Conservation (phyloP, 1,139 yeast species). For the Zygoascus hellenicus region DNA sequence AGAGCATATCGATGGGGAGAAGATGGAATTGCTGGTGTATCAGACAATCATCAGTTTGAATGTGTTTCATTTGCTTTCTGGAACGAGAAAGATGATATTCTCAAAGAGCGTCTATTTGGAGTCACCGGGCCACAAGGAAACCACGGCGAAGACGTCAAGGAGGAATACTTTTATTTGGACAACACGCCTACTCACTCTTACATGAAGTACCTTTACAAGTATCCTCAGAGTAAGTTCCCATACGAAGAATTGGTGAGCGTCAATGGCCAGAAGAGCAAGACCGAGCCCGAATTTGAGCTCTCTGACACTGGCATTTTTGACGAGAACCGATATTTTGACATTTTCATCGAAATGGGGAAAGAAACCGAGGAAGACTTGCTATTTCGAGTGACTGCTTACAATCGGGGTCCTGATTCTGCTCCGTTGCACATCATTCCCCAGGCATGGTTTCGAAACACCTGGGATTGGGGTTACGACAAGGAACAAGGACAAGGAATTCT, state of each 20-base stretch:
- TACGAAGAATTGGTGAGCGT: slow-evolving; percentile 69
- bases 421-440: slow-evolving; percentile 88
- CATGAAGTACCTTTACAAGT: slow-evolving; percentile 88
- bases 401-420: slow-evolving; percentile 76
- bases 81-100: slow-evolving; percentile 83
- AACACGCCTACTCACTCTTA: slow-evolving; percentile 92
- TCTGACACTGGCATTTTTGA: slow-evolving; percentile 72
- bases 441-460: slow-evolving; percentile 79
- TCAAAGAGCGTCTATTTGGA: slow-evolving; percentile 86
- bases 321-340: slow-evolving; percentile 81
- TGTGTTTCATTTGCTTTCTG: slow-evolving; percentile 80
- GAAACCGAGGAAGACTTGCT: slow-evolving; percentile 71
- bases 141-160: slow-evolving; percentile 95
- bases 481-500: slow-evolving; percentile 11
- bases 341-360: slow-evolving; percentile 88
- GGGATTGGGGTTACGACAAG: slow-evolving; percentile 68
- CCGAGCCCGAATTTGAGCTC: slow-evolving; percentile 65
- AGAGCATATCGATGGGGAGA: slow-evolving; percentile 95
- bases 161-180: slow-evolving; percentile 78
- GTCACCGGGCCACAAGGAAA: slow-evolving; percentile 91
- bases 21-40: slow-evolving; percentile 90
- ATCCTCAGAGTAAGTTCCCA: slow-evolving; percentile 82
- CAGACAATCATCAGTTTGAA: slow-evolving; percentile 76
- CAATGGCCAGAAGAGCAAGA: slow-evolving; percentile 59
- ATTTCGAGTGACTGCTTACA: slow-evolving; percentile 86